phyloP scores from a whole-genome alignment of 345 rosid species.

The Moricandia moricandioides region DNA sequence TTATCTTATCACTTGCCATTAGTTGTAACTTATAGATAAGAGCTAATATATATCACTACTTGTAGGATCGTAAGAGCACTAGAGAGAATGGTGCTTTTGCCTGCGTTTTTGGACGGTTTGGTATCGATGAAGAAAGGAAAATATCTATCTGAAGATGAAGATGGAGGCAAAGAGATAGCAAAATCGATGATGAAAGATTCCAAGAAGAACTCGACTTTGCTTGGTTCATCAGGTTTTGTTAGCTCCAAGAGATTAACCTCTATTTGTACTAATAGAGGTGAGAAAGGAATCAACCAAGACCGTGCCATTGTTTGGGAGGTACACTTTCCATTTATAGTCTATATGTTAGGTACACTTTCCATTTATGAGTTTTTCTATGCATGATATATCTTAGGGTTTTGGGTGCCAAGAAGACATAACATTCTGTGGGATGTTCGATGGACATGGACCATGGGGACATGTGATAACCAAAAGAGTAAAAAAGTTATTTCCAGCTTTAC shows the following conservation, averaged over 20 bases:
- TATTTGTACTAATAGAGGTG: conserved; percentile 72
- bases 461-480: conserved; percentile 59
- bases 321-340: conserved; percentile 1
- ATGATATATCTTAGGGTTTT: conserved; percentile 53
- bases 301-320: conserved; percentile 86
- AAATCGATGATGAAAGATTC: conserved; percentile 64
- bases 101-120: conserved; percentile 61
- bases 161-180: conserved; percentile 63
- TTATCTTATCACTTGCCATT: too few species aligned
- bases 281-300: conserved; percentile 83
- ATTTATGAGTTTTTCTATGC: background rate
- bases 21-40: too few species aligned
- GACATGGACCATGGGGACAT: conserved; percentile 98
- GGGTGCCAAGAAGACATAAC: conserved; percentile 87
- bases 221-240: conserved; percentile 55
- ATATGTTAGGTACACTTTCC: conserved; percentile 16
- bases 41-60: too few species aligned
- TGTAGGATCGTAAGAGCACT: conserved; percentile 5
- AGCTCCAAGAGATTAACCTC: conserved; percentile 55
- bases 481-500: conserved; percentile 50
- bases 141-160: conserved; percentile 26
- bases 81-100: conserved; percentile 52
- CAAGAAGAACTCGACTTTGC: conserved; percentile 57
- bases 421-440: conserved; percentile 87
- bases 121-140: conserved; percentile 62